Evolutionary conservation across 2,329 filamentous ascomycete genomes (phyloP).

Genomic region (Ophiostoma sp.): DNA sequence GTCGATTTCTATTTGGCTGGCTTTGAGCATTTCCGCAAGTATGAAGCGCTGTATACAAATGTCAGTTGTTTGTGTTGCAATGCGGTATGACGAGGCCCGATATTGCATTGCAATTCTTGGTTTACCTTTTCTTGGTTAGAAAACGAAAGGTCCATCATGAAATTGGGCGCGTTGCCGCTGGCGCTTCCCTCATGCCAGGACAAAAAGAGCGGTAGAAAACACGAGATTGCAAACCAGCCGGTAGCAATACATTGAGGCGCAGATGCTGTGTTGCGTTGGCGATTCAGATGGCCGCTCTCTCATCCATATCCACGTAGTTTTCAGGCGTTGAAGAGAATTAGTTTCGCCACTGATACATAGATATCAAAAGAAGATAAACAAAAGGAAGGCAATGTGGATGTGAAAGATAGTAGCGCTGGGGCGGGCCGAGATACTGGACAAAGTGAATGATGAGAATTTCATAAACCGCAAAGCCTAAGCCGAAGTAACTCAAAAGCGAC

Average conservation of each 20-base stretch:
- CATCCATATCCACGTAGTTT: neutral
- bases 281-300: neutral
- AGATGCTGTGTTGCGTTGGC: neutral
- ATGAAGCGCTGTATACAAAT: slow-evolving; percentile 46
- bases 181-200: slow-evolving; percentile 26
- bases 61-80: neutral
- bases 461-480: neutral
- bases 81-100: neutral
- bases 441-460: neutral
- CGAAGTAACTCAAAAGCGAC: neutral
- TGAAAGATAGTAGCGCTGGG: neutral
- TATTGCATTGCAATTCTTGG: neutral
- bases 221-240: slow-evolving; percentile 30
- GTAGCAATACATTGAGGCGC: slow-evolving; percentile 34
- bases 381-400: neutral
- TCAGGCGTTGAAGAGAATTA: neutral
- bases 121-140: slow-evolving; percentile 50
- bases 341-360: neutral
- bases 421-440: neutral
- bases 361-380: neutral
- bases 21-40: slow-evolving; percentile 54
- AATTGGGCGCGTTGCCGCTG: slow-evolving; percentile 21
- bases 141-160: slow-evolving; percentile 43
- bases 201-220: slow-evolving; percentile 30
- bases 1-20: slow-evolving; percentile 46